These are phyloP conservation scores for Cladosporium velox DNA, from an alignment of 2,329 filamentous ascomycete genomes.

Conservation along the genomic window DNA sequence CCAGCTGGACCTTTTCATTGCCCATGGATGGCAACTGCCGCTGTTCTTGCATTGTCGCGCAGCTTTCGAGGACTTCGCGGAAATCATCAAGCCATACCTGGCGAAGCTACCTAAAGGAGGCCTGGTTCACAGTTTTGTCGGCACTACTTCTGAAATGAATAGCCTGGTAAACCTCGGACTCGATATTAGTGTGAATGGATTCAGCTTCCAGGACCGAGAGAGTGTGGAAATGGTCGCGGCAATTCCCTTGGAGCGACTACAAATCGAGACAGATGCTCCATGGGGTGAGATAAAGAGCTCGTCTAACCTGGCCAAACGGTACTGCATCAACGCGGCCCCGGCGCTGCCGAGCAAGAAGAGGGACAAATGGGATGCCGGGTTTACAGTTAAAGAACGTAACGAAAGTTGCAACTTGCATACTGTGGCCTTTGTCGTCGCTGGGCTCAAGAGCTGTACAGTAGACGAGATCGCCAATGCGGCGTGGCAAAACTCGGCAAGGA, in stretches of 20 bases:
- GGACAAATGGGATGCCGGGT: conserved; percentile 49
- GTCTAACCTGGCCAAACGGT: conserved; percentile 45
- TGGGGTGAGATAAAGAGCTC: conserved; percentile 48
- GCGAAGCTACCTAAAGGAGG: conserved; percentile 40
- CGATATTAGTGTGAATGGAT: conserved; percentile 53
- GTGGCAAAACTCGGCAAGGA: conserved; percentile 41
- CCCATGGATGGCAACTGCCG: conserved; percentile 40
- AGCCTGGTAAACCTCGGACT: conserved; percentile 42
- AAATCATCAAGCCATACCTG: conserved; percentile 45
- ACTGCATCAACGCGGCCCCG: conserved; percentile 28
- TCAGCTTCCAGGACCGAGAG: conserved; percentile 46
- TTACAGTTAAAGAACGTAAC: conserved; percentile 55
- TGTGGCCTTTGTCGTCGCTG: conserved; percentile 53
- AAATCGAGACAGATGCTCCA: conserved; percentile 53
- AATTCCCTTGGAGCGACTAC: conserved; percentile 45
- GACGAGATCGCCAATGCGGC: conserved; percentile 47
- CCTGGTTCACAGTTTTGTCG: conserved; percentile 47
- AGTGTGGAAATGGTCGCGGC: conserved; percentile 47
- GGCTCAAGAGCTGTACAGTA: conserved; percentile 47
- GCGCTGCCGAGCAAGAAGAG: conserved; percentile 50
- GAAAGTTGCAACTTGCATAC: conserved; percentile 53
- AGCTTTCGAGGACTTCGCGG: conserved; percentile 48
- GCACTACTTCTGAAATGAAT: conserved; percentile 45
- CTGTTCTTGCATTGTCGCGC: conserved; percentile 48
- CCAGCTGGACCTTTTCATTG: conserved; percentile 45